Conservation (phyloP, 768 basidiomycete species). For the Lyophyllum atratum region DNA sequence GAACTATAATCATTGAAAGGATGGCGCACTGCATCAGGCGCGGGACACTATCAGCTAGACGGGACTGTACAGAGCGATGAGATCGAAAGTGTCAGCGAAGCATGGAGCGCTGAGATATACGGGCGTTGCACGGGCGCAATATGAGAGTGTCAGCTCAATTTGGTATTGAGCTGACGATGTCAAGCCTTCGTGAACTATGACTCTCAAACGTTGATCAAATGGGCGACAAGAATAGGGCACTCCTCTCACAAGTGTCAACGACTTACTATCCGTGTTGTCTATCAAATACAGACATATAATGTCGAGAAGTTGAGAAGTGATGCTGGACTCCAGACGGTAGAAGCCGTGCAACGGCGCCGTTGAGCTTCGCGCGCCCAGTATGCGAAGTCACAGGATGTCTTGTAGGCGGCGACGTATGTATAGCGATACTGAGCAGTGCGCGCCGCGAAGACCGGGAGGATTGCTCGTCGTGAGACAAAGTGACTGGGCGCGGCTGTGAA, state of each 20-base stretch:
- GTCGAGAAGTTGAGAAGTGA: constrained; percentile 16
- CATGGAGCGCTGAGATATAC: neutral
- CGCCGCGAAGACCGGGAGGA: constrained; percentile 2
- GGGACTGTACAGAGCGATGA: constrained; percentile 9
- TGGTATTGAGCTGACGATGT: neutral
- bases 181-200: neutral
- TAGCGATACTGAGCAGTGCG: neutral
- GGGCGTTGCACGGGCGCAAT: neutral
- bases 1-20: neutral
- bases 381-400: neutral
- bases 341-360: neutral
- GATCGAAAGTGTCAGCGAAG: constrained; percentile 17
- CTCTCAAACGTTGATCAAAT: constrained; percentile 1
- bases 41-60: neutral
- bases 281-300: constrained; percentile 14
- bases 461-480: neutral
- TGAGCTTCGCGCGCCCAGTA: constrained; percentile 1
- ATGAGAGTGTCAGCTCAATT: constrained; percentile 1
- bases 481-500: neutral
- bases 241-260: constrained; percentile 3
- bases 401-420: constrained; percentile 2
- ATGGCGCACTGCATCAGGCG: neutral
- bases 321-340: neutral
- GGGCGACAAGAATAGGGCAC: neutral
- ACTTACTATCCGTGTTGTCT: neutral